Evolutionary conservation across 2,329 filamentous ascomycete genomes (phyloP).

Genomic region (Aaosphaeria arxii): DNA sequence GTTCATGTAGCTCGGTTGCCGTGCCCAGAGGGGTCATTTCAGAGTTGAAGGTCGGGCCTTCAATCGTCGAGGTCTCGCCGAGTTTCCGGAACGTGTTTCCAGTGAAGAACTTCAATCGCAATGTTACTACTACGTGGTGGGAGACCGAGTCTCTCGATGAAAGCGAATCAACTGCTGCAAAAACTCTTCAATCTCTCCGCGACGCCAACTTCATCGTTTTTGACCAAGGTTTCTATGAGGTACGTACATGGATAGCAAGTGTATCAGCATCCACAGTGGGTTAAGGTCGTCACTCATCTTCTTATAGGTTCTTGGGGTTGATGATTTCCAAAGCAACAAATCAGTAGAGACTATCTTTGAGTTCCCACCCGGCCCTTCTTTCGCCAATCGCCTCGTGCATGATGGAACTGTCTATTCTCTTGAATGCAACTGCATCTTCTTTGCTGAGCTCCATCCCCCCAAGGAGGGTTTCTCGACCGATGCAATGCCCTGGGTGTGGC

Average conservation of each 20-base stretch:
- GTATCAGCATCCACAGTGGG: background rate
- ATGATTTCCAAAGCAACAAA: background rate
- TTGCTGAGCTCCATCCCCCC: background rate
- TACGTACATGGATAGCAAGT: background rate
- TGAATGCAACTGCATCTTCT: background rate
- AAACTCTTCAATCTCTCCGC: background rate
- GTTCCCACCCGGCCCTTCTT: background rate
- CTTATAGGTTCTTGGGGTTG: background rate
- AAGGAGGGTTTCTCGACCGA: background rate
- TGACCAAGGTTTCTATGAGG: background rate
- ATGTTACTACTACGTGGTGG: background rate
- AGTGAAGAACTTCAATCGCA: background rate
- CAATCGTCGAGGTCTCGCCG: background rate
- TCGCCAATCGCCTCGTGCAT: background rate
- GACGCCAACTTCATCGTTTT: background rate
- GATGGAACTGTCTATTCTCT: background rate
- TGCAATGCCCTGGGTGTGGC: background rate
- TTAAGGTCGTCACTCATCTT: background rate
- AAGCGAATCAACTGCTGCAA: background rate
- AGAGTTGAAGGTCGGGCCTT: background rate
- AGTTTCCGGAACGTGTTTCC: background rate
- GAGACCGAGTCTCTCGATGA: background rate
- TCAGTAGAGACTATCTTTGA: background rate
- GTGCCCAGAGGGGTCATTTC: too few relatives aligned
- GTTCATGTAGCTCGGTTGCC: too few relatives aligned